Evolutionary conservation across 179 eudicot species (phyloP), one percentile per base, ranked within the genome.

Genomic region (Beta macrorhiza): DNA sequence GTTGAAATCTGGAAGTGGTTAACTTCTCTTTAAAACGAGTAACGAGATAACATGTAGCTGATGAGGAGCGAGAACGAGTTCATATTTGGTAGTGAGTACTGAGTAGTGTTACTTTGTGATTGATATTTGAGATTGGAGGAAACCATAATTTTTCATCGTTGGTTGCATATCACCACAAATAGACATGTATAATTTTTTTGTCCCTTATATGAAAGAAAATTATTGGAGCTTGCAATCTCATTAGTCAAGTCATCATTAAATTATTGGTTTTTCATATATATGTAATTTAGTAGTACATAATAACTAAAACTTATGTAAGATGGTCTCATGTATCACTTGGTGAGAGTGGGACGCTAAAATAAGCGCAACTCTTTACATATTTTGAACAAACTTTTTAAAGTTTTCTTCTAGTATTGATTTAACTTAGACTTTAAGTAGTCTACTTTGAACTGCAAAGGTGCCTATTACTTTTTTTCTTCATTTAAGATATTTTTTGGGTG

Each of bases 1-100:
- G 5, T 93, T 95, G 47, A 90, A 93, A 88, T 88, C 98, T 70
- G 92, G 93, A 83, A 88, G 97, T 84, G 91, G 92, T 82, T 93
- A 85, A 86, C 79, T 42, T 65, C 7, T 15, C 29, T 14, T 17
- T 25, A 49, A 68, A 52, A 63, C 49, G 59, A 78, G 45, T 32
- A 25, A 64, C 59, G 10, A 29, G 67, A 73, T 25, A n/a, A 73
- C 53, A 76, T 79, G 74, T 57, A 72, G 81, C 67, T 65, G 77
- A 53, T 62, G 68, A 74, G 47, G 64, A 81, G 29, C 44, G 56
- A 2, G 44, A 59, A 69, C 13, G 76, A 75, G 68, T 44, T 79
- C n/a, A 68, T 45, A 64, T 78, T 69, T 74, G 79, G 58, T 80
- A 42, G 74, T 51, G n/a, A 67, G 58, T 80, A 42, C 65, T 51